Evolutionary conservation across 169 alveolate species (phyloP).

Genomic region (Amoebophrya sp.): DNA sequence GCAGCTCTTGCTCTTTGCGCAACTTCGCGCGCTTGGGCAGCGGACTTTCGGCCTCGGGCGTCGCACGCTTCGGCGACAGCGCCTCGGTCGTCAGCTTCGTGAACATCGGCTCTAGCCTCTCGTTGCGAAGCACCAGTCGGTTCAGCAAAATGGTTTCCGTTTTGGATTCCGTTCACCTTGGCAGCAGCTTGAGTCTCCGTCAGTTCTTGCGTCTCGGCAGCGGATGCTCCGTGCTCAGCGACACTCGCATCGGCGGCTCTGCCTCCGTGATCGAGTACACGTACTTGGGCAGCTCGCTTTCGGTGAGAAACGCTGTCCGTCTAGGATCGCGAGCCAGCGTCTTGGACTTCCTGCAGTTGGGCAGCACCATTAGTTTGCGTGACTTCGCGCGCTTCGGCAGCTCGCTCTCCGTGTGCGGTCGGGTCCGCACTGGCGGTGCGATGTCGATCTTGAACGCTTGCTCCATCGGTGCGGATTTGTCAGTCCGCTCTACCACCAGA

Average conservation of each 20-base stretch:
- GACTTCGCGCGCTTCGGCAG: constrained; percentile 15
- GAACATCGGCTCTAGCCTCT: no score
- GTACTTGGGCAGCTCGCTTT: constrained; percentile 26
- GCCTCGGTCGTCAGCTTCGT: no score
- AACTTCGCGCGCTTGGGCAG: no score
- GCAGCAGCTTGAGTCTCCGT: not conserved
- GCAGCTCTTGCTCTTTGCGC: no score
- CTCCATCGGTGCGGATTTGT: not conserved
- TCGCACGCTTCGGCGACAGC: no score
- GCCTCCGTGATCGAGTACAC: constrained; percentile 15
- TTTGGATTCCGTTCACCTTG: not conserved
- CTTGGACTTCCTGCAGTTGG: not conserved
- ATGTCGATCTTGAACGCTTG: not conserved
- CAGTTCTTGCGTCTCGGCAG: not conserved
- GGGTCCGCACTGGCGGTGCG: not conserved
- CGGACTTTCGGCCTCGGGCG: no score
- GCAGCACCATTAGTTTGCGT: not conserved
- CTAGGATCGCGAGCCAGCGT: constrained; percentile 5
- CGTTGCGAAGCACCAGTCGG: no score
- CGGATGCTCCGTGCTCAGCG: not conserved
- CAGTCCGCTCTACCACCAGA: not conserved
- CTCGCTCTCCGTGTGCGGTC: not conserved
- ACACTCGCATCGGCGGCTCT: not conserved
- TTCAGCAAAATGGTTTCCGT: not conserved
- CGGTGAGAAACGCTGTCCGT: constrained; percentile 23